Evolutionary conservation across 1,139 yeast genomes (phyloP), one percentile per base, ranked within the genome.

Genomic region (Taphrina deformans): DNA sequence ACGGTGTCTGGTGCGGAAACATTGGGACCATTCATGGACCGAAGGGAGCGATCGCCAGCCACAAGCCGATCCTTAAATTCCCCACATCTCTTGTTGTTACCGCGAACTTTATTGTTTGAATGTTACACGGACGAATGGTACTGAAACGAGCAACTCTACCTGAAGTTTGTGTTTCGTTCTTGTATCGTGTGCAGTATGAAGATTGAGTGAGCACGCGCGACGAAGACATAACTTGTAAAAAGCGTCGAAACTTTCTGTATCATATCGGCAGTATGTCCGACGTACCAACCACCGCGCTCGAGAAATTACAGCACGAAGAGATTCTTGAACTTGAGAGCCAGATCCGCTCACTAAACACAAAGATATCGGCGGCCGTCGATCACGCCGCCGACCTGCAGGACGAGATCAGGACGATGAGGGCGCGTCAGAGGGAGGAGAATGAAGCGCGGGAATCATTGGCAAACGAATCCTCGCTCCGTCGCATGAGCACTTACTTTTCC

Each of bases 311-410:
- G 16, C 58, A 53, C 26, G 58, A 46, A 9, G 63, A 59, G 50
- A 29, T 59, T 3, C 51, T 59, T n/a, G 63, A 59, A 31, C 35
- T 59, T 10, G 63, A 59, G 35, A 26, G 41, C 10, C 63, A 59
- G 41, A 59, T 59, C 12, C 44, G 63, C 10, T 41, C 33, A 5
- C 40, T 59, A 16, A 59, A 59, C 38, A 52, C 63, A 26, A 59
- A 59, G 33, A 31, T 59, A 18, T 40, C 56, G 26, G 63, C 63
- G n/a, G 63, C 63, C 7, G 63, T 59, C 18, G 63, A 59, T 18
- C 63, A 52, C 24, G 63, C 63, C 5, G 63, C 63, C 16, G 63
- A 59, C 31, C 35, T 59, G 21, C 56, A 59, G 46, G 63, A 59
- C 38, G 56, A 33, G 31, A 59, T 59, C 41, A 26, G 63, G 21